Base-by-base conservation (phyloP, 192 early-diverging fungal species). In the Diversispora epigaea region DNA sequence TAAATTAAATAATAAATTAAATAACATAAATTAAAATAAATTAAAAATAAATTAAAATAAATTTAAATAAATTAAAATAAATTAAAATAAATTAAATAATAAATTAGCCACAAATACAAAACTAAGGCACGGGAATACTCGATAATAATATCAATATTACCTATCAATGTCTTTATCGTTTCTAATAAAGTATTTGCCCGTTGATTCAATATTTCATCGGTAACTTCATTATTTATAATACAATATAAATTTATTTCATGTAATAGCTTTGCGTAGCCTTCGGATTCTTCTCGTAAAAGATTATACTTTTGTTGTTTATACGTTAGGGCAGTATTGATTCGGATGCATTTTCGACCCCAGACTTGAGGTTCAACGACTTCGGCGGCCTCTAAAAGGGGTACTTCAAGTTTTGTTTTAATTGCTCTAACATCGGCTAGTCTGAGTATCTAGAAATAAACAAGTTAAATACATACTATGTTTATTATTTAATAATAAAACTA, bases 291-390 rank as follows among this genome's bases (percentile, higher is more conserved):
- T 32, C 91, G 84, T 52, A 92, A 60, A 5, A 96, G 78, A 67
- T 96, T 96, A 84, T 86, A 94, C 74, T 94, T 94, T 68, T 90
- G 84, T 75, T 96, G 94, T 61, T 89, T 89, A 76, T 93, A 82
- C 79, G 78, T 47, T 73, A 82, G 76, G 11, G 81, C 55, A 11
- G 81, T 82, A 19, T 82, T 82, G 14, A 82, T 56, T 17, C 81
- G 71, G 5, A 82, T 66, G 19, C 75, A 45, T 5, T 76, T 76
- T 46, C 65, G 69, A 21, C 79, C 77, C 56, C 79, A 82, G 6
- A 73, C 19, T 19, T 19, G 9, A 40, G 77, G 73, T 1, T 72
- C 63, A 32, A 82, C 76, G 11, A 82, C 62, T 12, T 46, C 57
- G 3, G 78, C 71, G 56, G 63, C 63, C 14, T 61, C 55, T 3